Evolutionary conservation across 768 basidiomycete genomes (phyloP).

Genomic region (Kwoniella newhampshirensis): DNA sequence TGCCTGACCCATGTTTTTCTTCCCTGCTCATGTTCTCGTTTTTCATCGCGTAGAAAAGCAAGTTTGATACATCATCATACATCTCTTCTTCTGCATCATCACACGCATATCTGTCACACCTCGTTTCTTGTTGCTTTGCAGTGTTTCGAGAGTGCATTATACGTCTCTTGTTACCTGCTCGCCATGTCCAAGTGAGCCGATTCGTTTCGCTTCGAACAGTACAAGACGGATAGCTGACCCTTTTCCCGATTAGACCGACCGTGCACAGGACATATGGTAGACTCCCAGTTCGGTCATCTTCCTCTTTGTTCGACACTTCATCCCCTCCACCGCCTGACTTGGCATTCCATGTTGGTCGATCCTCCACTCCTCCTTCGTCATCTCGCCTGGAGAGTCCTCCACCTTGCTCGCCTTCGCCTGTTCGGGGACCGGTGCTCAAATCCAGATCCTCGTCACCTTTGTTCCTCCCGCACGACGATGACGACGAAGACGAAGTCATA

Average conservation of each 20-base stretch:
- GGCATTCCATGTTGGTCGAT: neutral
- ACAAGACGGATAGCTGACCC: no score
- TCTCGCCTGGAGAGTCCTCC: constrained; percentile 8
- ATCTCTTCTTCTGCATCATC: neutral
- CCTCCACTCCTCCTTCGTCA: constrained; percentile 20
- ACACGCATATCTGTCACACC: no score
- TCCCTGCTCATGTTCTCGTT: neutral
- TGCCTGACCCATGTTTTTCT: neutral
- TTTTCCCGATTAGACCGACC: constrained; percentile 23
- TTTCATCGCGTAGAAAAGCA: no score
- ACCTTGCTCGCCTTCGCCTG: constrained; percentile 7
- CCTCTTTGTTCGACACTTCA: constrained; percentile 16
- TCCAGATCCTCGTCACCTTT: neutral
- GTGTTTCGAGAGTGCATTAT: no score
- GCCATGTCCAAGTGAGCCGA: constrained; percentile 13
- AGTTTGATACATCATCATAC: neutral
- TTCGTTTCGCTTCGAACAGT: neutral
- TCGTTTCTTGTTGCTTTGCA: no score
- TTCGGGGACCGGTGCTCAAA: neutral
- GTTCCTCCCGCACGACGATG: constrained; percentile 22
- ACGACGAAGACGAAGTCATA: constrained; percentile 7
- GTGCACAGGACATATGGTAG: constrained; percentile 38
- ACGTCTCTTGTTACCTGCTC: no score
- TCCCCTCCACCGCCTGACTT: constrained; percentile 4
- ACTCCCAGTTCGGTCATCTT: constrained; percentile 8